These are phyloP conservation scores for Penicillium sp. DNA, from an alignment of 2,329 filamentous ascomycete genomes.

Conservation along the genomic window DNA sequence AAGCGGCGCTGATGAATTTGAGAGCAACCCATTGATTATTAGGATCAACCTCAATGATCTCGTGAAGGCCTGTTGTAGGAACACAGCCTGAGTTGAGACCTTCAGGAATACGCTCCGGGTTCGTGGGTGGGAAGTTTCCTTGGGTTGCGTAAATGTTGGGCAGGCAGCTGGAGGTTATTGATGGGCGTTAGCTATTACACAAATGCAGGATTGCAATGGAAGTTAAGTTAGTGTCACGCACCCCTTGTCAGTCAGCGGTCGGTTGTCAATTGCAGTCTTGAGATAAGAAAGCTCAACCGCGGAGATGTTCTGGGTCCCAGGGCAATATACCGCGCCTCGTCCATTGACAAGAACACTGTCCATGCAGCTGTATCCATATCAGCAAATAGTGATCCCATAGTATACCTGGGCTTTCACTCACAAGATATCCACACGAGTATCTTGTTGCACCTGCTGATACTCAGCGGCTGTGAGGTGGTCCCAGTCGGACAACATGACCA, in stretches of 20 bases:
- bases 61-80: conserved; percentile 29
- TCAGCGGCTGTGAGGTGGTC: conserved; percentile 60
- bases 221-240: conserved; percentile 23
- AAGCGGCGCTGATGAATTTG: conserved; percentile 44
- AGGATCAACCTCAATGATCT: conserved; percentile 42
- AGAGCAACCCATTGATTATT: conserved; percentile 41
- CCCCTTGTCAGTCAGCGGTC: conserved; percentile 42
- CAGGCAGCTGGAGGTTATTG: conserved; percentile 24
- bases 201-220: too few relatives aligned
- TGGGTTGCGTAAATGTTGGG: conserved; percentile 33
- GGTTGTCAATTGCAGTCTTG: conserved; percentile 29
- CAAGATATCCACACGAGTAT: conserved; percentile 30
- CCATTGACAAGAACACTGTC: conserved; percentile 68
- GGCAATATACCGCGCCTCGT: conserved; percentile 62
- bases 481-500: conserved; percentile 63
- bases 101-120: conserved; percentile 29
- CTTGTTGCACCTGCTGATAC: conserved; percentile 41
- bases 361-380: conserved; percentile 57
- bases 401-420: background rate
- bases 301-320: conserved; percentile 53
- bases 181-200: background rate
- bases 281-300: conserved; percentile 32
- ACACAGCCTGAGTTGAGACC: conserved; percentile 33
- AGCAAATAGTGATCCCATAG: background rate
- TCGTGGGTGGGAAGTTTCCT: conserved; percentile 33